phyloP scores from a whole-genome alignment of 805 yeast genomes.

The Candida arabinofermentans region DNA sequence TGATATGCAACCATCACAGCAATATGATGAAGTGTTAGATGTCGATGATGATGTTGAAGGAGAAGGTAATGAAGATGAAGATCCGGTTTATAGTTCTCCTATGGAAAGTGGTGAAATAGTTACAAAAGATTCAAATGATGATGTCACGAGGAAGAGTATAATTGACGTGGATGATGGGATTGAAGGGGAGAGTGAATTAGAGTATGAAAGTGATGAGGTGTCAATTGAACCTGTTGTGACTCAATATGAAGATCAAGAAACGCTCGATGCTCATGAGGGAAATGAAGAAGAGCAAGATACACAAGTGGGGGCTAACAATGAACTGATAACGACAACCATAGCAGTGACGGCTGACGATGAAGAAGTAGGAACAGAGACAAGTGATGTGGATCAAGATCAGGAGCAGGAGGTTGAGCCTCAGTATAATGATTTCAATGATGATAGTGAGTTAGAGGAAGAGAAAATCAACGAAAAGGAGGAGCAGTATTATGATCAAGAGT shows the following conservation, averaged over 20 bases:
- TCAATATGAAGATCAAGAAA: background rate
- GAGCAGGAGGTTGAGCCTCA: background rate
- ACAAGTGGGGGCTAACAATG: background rate
- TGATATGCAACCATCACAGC: background rate
- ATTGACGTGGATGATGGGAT: no score
- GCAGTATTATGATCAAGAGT: background rate
- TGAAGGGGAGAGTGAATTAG: constrained; percentile 25
- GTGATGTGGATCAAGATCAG: no score
- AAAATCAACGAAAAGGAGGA: background rate
- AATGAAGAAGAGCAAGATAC: background rate
- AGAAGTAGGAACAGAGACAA: background rate
- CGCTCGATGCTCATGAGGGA: no score
- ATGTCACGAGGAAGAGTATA: background rate
- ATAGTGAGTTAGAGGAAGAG: background rate
- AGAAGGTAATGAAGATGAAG: background rate
- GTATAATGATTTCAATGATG: background rate
- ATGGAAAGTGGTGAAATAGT: no score
- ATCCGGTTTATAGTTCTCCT: background rate
- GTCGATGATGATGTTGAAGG: background rate
- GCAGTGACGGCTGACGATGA: background rate
- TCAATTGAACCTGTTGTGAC: constrained; percentile 11
- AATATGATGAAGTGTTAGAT: background rate
- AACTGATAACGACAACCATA: background rate
- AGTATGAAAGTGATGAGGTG: constrained; percentile 29
- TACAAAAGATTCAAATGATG: background rate